Evolutionary conservation across 2,329 filamentous ascomycete genomes (phyloP), one percentile per base, ranked within the genome.

Genomic region (Gnomoniopsis smithogilvyi): DNA sequence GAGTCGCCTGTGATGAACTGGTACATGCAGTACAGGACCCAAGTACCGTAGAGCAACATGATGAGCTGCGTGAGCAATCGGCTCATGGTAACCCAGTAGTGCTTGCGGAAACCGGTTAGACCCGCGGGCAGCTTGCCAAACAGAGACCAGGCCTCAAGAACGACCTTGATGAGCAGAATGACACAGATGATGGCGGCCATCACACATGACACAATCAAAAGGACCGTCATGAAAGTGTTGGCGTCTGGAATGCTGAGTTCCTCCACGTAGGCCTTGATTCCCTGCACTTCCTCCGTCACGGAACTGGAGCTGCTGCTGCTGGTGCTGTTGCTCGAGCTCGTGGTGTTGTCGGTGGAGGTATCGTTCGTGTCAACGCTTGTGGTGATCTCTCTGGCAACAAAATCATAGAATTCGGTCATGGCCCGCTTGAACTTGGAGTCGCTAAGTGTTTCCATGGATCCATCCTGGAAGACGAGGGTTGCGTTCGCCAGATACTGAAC

Each of bases 151-250:
- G 86, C 79, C 75, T 98, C 95, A 53, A 99, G 84, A 54, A 97
- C 85, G 59, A 96, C 86, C 78, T 98, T 99, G 75, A 96, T 83
- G 6, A 98, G 82, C 30, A 98, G 80, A 65, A 98, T 93, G 26
- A 90, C 86, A 24, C 96, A 90, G 47, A 90, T 88, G 64, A 97
- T 94, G 36, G 84, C 84, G 3, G 87, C 93, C 64, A 98, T 85
- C 54, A 96, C 81, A 64, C 96, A 95, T 63, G 92, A 91, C 62
- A 96, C 94, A 61, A 97, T 79, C 54, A 98, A 79, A 1, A 98
- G 82, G 4, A 96, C 87, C 0, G 92, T 97, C 93, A 99, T 96
- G 78, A 98, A 98, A 1, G 92, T 92, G 76, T 97, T 96, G 51
- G 90, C 87, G 66, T 90, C 85, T 19, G 95, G 95, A 55, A 98